phyloP scores from a whole-genome alignment of 1,284 basidiomycete genomes.

The Fomitiporia mediterranea region DNA sequence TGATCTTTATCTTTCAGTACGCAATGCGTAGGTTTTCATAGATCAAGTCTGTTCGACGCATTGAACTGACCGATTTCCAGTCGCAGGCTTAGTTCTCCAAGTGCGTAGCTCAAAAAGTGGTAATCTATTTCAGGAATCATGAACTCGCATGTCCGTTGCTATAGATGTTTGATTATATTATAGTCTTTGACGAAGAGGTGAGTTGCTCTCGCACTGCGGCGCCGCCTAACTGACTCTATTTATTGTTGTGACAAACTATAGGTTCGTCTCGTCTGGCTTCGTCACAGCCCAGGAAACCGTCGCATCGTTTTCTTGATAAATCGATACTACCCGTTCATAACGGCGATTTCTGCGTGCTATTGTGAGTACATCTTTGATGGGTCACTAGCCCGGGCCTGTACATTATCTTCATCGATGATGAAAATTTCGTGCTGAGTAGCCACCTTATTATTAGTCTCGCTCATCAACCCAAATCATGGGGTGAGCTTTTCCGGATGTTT shows the following conservation, averaged over 20 bases:
- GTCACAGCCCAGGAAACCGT: background rate
- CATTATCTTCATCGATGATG: background rate
- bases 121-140: background rate
- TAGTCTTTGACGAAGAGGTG: conserved; percentile 10
- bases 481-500: background rate
- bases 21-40: background rate
- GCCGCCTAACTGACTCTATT: background rate
- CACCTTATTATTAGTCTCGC: background rate
- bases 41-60: background rate
- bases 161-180: conserved; percentile 12
- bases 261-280: conserved; percentile 1
- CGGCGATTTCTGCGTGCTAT: background rate
- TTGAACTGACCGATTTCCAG: background rate
- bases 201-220: background rate
- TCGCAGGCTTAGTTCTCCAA: conserved; percentile 2
- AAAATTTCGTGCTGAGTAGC: background rate
- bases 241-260: background rate
- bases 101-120: background rate
- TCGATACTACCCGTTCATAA: conserved; percentile 10
- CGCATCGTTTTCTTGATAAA: conserved; percentile 9
- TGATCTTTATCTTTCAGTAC: background rate
- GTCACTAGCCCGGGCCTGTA: too few relatives aligned
- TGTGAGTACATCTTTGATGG: conserved; percentile 1
- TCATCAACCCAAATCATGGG: background rate
- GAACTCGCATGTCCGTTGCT: background rate